Conservation (phyloP, 768 basidiomycete genomes). For the Dentipellis fragilis region DNA sequence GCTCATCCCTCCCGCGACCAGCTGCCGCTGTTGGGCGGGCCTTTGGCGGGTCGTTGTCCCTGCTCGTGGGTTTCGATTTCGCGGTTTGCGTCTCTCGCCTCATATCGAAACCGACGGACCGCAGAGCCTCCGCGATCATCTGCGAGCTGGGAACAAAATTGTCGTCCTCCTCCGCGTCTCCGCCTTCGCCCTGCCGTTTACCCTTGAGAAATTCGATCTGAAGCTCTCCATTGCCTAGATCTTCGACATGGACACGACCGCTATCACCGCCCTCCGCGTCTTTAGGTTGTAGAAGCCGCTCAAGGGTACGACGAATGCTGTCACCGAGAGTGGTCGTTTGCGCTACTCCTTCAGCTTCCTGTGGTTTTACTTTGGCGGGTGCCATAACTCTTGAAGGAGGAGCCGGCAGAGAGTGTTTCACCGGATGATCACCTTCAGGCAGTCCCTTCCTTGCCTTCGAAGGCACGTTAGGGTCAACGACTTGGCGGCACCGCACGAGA, state of each 20-base stretch:
- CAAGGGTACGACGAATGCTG: conserved; percentile 10
- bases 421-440: conserved; percentile 46
- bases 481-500: conserved; percentile 69
- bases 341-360: neutral
- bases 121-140: conserved; percentile 36
- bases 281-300: conserved; percentile 6
- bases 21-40: neutral
- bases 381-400: neutral
- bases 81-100: neutral
- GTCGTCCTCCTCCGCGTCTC: conserved; percentile 21
- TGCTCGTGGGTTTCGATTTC: neutral
- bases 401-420: conserved; percentile 10
- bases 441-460: conserved; percentile 21
- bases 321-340: neutral
- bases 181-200: conserved; percentile 11
- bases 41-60: neutral
- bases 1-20: neutral
- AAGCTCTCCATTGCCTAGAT: conserved; percentile 15
- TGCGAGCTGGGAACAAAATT: conserved; percentile 21
- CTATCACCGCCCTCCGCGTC: neutral
- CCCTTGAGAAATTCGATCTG: conserved; percentile 15
- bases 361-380: neutral
- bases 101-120: conserved; percentile 32
- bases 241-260: conserved; percentile 13
- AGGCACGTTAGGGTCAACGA: conserved; percentile 31